Evolutionary conservation across 352 stramenopile genomes (phyloP), one percentile per base, ranked within the genome.

Genomic region (Globisporangium acanthophoron): DNA sequence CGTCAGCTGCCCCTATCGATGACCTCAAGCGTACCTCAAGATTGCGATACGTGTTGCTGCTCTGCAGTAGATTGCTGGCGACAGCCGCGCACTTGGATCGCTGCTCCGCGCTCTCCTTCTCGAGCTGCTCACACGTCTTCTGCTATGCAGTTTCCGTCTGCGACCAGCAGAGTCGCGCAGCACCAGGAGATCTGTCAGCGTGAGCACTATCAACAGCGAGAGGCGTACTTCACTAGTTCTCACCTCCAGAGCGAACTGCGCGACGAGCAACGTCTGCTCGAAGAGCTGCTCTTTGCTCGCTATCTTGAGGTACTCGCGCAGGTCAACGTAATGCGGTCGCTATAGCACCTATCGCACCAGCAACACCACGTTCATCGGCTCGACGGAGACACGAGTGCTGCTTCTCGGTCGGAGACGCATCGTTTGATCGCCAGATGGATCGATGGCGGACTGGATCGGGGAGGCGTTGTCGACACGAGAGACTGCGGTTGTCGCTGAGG

Each of bases 281-380:
- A 85, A 81, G 8, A 88, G 62, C 45, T 85, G 74, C 18, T 48
- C 52, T 27, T 86, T 88, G 41, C 52, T 73, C 9, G 61, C 61
- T 11, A 46, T 66, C 40, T 64, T 58, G 13, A 85, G 58, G 46
- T 73, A 83, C 31, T 72, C 67, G 13, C 45, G 59, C 5, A 71
- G 46, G 18, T 87, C 67, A 11, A 67, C 67, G 56, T 73, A 78
- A 45, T 79, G 58, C 5, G 67, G 70, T 5, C 69, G 56, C 31
- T 87, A 76, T 31, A 87, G 56, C 51, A 89, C 56, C 61, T 89
- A 70, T 8, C 73, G 70, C 18, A 86, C 62, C 7, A 81, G 47
- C 20, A 89, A 65, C 49, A 56, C 56, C 15, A 69, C 54, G 43
- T 76, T 79, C n/a, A 50, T 35, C 27, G 67, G 56, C 15, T 57